Evolutionary conservation across 805 yeast species (phyloP).

Genomic region (Blastobotrys chiropterorum): DNA sequence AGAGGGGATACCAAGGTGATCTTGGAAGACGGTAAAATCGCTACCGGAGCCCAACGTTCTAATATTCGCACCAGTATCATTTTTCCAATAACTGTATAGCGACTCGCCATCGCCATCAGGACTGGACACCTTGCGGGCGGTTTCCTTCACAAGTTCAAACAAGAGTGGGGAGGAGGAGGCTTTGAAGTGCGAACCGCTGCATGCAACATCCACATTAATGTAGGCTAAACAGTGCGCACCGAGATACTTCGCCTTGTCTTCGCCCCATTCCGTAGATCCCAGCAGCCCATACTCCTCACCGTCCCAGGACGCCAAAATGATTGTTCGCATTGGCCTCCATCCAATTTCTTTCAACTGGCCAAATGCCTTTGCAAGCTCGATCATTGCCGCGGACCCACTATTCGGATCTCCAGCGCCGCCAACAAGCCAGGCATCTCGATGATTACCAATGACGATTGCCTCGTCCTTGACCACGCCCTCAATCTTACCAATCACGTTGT

Average conservation of each 20-base stretch:
- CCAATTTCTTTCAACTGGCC: slow-evolving; percentile 46
- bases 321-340: slow-evolving; percentile 70
- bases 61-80: slow-evolving; percentile 31
- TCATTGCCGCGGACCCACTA: slow-evolving; percentile 58
- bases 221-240: slow-evolving; percentile 55
- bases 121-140: slow-evolving; percentile 41
- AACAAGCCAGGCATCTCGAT: slow-evolving; percentile 74
- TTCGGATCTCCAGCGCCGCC: slow-evolving; percentile 81
- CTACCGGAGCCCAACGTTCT: slow-evolving; percentile 61
- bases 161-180: slow-evolving; percentile 57
- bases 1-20: slow-evolving; percentile 37
- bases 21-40: slow-evolving; percentile 47
- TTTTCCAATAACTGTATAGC: slow-evolving; percentile 33
- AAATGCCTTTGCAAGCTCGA: slow-evolving; percentile 59
- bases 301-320: slow-evolving; percentile 73
- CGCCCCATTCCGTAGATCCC: slow-evolving; percentile 78
- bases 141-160: slow-evolving; percentile 39
- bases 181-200: slow-evolving; percentile 46
- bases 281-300: slow-evolving; percentile 68
- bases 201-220: slow-evolving; percentile 63
- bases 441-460: slow-evolving; percentile 64
- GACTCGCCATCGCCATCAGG: slow-evolving; percentile 34
- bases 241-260: slow-evolving; percentile 44
- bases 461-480: slow-evolving; percentile 50
- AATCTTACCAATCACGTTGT: slow-evolving; percentile 56